phyloP scores from a whole-genome alignment of 2,329 filamentous ascomycete species.

The Incumbomyces delicatus region DNA sequence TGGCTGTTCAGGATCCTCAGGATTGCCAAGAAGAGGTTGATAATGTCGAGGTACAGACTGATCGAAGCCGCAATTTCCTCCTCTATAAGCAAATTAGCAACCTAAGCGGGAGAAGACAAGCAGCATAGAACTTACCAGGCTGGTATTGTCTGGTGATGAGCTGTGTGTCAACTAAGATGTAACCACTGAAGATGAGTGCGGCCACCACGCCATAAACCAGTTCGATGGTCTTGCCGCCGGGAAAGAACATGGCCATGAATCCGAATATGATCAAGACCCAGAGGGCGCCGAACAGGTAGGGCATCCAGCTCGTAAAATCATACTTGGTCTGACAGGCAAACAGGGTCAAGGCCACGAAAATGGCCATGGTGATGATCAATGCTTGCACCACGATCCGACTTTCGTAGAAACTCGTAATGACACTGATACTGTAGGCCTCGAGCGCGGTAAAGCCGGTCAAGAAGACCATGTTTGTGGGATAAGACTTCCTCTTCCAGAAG shows the following conservation, averaged over 20 bases:
- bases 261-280: constrained; percentile 89
- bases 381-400: constrained; percentile 78
- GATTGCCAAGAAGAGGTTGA: constrained; percentile 95
- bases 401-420: constrained; percentile 86
- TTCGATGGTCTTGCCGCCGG: constrained; percentile 69
- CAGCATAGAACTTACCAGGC: constrained; percentile 44
- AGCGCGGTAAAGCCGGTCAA: constrained; percentile 79
- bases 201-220: constrained; percentile 71
- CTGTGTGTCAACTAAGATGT: constrained; percentile 95
- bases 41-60: constrained; percentile 87
- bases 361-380: constrained; percentile 66
- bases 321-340: constrained; percentile 98
- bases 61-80: constrained; percentile 95
- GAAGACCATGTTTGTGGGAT: constrained; percentile 91
- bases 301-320: constrained; percentile 95
- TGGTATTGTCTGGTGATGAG: constrained; percentile 92
- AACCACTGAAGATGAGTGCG: constrained; percentile 83
- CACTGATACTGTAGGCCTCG: constrained; percentile 87
- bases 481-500: constrained; percentile 92
- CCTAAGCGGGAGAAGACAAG: neutral
- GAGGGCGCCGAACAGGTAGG: constrained; percentile 81
- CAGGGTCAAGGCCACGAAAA: constrained; percentile 55
- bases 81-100: neutral
- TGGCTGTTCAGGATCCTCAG: constrained; percentile 93
- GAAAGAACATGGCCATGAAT: constrained; percentile 86